These are phyloP conservation scores for Kodamaea kakaduensis DNA, from an alignment of 805 yeast genomes.

Conservation along the genomic window DNA sequence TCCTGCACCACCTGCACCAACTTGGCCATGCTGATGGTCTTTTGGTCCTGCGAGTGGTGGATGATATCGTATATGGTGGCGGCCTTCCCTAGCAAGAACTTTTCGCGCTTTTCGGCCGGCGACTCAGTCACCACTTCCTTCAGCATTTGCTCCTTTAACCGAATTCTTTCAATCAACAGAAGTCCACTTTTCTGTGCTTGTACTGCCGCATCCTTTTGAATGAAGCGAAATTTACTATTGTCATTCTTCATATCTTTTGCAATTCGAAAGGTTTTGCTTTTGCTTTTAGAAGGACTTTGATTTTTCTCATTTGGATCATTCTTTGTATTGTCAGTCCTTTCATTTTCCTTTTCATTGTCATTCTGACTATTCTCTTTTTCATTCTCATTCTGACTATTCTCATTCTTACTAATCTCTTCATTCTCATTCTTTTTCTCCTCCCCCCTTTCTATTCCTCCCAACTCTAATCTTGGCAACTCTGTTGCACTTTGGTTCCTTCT, in stretches of 20 bases:
- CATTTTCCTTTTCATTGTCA: not conserved
- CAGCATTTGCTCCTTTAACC: slow-evolving; percentile 28
- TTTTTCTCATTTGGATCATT: not conserved
- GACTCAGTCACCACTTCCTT: slow-evolving; percentile 10
- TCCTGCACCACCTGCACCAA: slow-evolving; percentile 29
- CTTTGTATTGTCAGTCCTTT: no score
- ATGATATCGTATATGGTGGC: slow-evolving; percentile 32
- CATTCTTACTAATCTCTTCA: not conserved
- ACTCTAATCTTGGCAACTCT: not conserved
- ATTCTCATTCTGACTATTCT: not conserved
- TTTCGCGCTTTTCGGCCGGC: slow-evolving; percentile 21
- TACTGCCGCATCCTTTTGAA: slow-evolving; percentile 9
- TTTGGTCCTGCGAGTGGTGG: slow-evolving; percentile 21
- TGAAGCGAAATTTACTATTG: slow-evolving; percentile 32
- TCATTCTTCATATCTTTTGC: slow-evolving; percentile 26
- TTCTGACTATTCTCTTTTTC: not conserved
- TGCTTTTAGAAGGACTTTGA: not conserved
- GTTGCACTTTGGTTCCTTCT: slow-evolving; percentile 11
- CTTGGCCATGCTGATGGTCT: slow-evolving; percentile 21
- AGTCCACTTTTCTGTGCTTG: slow-evolving; percentile 18
- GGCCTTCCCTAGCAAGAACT: slow-evolving; percentile 25
- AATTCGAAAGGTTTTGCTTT: no score
- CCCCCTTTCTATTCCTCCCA: slow-evolving; percentile 1
- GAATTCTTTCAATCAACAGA: slow-evolving; percentile 38
- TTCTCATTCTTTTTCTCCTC: not conserved